Base-by-base conservation (phyloP, 768 basidiomycete species). In the Russula virescens region DNA sequence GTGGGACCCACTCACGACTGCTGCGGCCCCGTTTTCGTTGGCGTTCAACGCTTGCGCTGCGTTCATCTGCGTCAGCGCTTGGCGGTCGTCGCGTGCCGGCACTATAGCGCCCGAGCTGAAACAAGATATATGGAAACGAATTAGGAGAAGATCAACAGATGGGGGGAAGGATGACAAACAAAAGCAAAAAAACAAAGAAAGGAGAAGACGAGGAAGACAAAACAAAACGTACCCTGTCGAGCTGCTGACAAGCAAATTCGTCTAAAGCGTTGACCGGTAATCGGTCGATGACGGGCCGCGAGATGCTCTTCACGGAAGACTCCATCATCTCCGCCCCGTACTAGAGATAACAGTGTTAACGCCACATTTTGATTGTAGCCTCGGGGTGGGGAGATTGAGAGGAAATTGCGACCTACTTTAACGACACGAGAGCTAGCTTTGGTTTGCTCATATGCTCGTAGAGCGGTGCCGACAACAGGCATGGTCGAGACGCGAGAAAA, bases 291-390 rank as follows among this genome's bases (percentile, higher is more conserved):
- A 92, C 91, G 28, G 91, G 91, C 19, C 85, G 80, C 28, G 90
- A 89, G 45, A 94, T 85, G 19, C 85, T 81, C 72, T 87, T 89
- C 43, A 94, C 85, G 59, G 88, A 86, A 4, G 85, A 88, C 73
- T 93, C 92, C 75, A 93, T 82, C 81, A 93, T 88, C 73, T 88
- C 87, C 19, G 89, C 91, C 53, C 92, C 89, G 70, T 91, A 92
- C 91, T 93, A 63, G 51, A 63, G 51, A 63, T 53, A 45, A 71
- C n/a, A 28, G 8, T 43, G 25, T 54, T 19, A n/a, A 28, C 34
- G 42, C 48, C 49, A 42, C 19, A 19, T 25, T 38, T 51, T 26
- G 18, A 45, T 34, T 16, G 26, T n/a, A 9, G 50, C 19, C 23
- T 19, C 47, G 19, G 26, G 6, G 28, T n/a, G 47, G 38, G 38